Base-by-base conservation (phyloP, 768 basidiomycete genomes). In the Porphyrellus cyaneotinctus region DNA sequence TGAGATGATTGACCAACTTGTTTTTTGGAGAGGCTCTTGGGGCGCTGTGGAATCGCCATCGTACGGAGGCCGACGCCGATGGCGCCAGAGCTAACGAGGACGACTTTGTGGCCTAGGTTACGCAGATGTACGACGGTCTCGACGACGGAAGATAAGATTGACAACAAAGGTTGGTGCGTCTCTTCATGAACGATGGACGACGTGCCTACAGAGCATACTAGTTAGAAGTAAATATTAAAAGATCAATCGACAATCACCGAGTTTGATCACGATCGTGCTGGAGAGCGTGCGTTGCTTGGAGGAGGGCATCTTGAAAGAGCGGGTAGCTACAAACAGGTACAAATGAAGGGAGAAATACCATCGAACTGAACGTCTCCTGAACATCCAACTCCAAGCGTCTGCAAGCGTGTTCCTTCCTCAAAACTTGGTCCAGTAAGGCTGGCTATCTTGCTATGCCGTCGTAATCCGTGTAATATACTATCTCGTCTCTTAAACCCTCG, bases 101-200 rank as follows among this genome's bases (percentile, higher is more conserved):
- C 91, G 49, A 98, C 91, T 63, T 93, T 88, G 73, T 99, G 95
- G 0, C 95, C 95, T 38, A 85, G 75, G 6, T 76, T 73, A 43
- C 85, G 82, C 15, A 99, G 79, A 31, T 82, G 72, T 15, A 91
- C 78, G 14, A 93, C 91, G 0, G 92, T 91, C 70, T 99, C 95
- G 30, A 95, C 94, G 41, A 98, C 78, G 0, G 91, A 84, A 0
- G 95, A 97, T 26, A 99, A 80, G 4, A 88, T 90, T 4, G 95
- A 91, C 2, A 99, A 78, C 20, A 97, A 78, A 0, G 95, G 94
- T 60, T 93, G 85, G 63, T 95, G 91, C 0, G 95, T 95, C 47
- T 81, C 84, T 69, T 97, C 91, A 70, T 95, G 91, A 9, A 98
- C 90, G 69, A 99, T 98, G 10, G 95, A 97, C 0, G 97, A 95